Evolutionary conservation across 352 stramenopile species (phyloP).

Genomic region (Aphanomyces astaci): DNA sequence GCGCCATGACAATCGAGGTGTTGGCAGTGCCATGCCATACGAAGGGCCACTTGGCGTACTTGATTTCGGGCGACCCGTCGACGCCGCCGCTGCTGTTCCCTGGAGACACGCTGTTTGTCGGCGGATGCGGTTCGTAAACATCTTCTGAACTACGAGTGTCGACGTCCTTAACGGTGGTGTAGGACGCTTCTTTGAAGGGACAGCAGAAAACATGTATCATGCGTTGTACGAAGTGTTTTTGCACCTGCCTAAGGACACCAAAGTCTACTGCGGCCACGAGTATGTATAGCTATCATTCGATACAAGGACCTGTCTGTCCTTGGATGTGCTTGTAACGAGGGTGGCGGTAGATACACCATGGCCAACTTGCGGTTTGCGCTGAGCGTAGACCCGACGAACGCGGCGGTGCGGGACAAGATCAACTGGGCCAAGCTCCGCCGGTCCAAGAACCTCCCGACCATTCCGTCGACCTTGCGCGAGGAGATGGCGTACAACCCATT

Average conservation of each 20-base stretch:
- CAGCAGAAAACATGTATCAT: slow-evolving; percentile 81
- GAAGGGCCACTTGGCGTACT: slow-evolving; percentile 73
- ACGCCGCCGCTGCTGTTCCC: slow-evolving; percentile 77
- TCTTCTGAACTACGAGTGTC: neutral
- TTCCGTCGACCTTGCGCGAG: slow-evolving; percentile 84
- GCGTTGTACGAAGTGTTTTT: slow-evolving; percentile 83
- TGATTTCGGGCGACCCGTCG: slow-evolving; percentile 67
- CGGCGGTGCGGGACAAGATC: slow-evolving; percentile 77
- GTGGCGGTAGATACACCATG: slow-evolving; percentile 71
- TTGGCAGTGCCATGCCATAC: slow-evolving; percentile 82
- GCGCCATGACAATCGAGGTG: slow-evolving; percentile 59
- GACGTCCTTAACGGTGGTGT: slow-evolving; percentile 6
- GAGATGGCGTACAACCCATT: slow-evolving; percentile 86
- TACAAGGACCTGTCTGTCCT: too few relatives aligned
- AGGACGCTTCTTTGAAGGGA: slow-evolving; percentile 82
- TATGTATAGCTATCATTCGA: slow-evolving; percentile 16
- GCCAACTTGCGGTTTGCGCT: slow-evolving; percentile 90
- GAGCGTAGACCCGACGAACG: slow-evolving; percentile 89
- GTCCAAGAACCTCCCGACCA: slow-evolving; percentile 82
- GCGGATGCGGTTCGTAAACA: slow-evolving; percentile 43
- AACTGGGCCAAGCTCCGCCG: slow-evolving; percentile 64
- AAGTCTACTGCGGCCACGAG: slow-evolving; percentile 86
- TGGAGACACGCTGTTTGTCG: slow-evolving; percentile 83
- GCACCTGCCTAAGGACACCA: slow-evolving; percentile 76
- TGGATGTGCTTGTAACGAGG: neutral